Percentiles rank a stretch among this genome's conserved stretches.
These are phyloP conservation scores for Chlorencoelia australis DNA, from an alignment of 2,329 filamentous ascomycete species.

Conservation along the genomic window DNA sequence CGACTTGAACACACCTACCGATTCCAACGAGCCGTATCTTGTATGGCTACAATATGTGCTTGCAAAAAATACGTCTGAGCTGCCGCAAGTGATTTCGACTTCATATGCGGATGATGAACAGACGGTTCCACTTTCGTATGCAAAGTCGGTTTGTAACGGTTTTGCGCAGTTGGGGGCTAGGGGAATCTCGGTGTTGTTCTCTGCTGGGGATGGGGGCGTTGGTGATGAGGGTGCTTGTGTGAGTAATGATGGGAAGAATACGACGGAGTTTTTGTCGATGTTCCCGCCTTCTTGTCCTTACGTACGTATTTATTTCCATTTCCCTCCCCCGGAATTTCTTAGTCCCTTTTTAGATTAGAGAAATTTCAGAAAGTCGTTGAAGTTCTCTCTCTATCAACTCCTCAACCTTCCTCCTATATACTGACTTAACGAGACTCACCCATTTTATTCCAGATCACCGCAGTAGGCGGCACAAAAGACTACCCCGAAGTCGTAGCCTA, in stretches of 20 bases:
- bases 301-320: too few species aligned
- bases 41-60: constrained; percentile 43
- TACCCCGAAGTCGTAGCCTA: constrained; percentile 31
- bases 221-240: constrained; percentile 32
- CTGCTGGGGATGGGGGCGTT: constrained; percentile 43
- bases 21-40: constrained; percentile 46
- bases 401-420: too few species aligned
- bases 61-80: constrained; percentile 28
- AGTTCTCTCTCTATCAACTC: too few species aligned
- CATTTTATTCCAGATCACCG: constrained; percentile 16
- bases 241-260: constrained; percentile 46
- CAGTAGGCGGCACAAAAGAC: constrained; percentile 27
- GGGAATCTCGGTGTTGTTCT: constrained; percentile 42
- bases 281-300: constrained; percentile 41
- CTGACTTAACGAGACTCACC: too few species aligned
- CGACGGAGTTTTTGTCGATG: constrained; percentile 39
- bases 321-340: too few species aligned
- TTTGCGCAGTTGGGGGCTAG: constrained; percentile 44
- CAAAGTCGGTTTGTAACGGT: constrained; percentile 41
- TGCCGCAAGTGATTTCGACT: constrained; percentile 47
- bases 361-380: too few species aligned
- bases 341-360: too few species aligned
- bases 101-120: constrained; percentile 52
- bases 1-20: constrained; percentile 24
- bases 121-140: constrained; percentile 42